Conservation (phyloP, 495 filamentous ascomycete species). For the Penicillium mononematosum region DNA sequence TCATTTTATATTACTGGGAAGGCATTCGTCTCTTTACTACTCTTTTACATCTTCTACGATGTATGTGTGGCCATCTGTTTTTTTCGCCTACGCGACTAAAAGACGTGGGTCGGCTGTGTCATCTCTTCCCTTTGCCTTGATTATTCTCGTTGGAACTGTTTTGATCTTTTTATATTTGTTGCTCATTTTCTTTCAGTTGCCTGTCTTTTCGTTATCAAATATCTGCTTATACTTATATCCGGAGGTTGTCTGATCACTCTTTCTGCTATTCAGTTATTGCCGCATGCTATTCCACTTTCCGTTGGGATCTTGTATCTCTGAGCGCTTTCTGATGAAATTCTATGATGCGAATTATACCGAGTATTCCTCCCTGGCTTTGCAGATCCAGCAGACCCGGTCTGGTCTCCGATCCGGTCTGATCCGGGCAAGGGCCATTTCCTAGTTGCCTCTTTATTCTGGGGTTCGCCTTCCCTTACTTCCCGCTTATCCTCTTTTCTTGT, state of each 20-base stretch:
- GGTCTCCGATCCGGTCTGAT: background rate
- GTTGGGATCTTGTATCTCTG: conserved; percentile 12
- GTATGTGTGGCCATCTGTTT: conserved; percentile 17
- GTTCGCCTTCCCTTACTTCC: background rate
- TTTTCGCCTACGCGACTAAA: conserved; percentile 25
- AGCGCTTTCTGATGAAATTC: conserved; percentile 18
- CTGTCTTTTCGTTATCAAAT: conserved; percentile 12
- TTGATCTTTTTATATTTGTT: conserved; percentile 14
- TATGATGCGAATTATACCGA: background rate
- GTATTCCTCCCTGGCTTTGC: background rate
- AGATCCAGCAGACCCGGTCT: background rate
- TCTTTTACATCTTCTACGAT: conserved; percentile 10
- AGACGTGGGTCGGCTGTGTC: conserved; percentile 32
- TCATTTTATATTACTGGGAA: conserved; percentile 28
- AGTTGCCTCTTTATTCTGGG: background rate
- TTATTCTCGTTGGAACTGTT: conserved; percentile 11
- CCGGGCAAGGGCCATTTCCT: background rate
- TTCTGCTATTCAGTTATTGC: conserved; percentile 21
- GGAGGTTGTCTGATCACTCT: conserved; percentile 52
- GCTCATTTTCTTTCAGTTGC: conserved; percentile 16
- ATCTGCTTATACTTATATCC: conserved; percentile 25
- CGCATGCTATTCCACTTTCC: conserved; percentile 11
- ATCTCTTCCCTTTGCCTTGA: conserved; percentile 19
- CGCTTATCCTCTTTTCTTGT: background rate
- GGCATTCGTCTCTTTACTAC: conserved; percentile 23